Conservation (phyloP, 2,329 filamentous ascomycete genomes). For the Fusarium pilosicola region DNA sequence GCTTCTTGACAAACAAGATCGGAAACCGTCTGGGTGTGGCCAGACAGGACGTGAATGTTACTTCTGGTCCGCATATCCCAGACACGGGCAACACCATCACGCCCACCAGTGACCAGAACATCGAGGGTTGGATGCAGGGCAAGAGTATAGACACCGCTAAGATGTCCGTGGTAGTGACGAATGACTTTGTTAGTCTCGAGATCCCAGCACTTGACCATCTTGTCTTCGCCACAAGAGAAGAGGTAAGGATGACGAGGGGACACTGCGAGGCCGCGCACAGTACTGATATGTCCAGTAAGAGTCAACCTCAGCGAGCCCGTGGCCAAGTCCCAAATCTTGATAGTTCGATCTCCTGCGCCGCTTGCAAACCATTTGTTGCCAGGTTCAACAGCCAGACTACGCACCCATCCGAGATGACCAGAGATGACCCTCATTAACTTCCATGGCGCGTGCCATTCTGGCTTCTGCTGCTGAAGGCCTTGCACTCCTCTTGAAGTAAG, state of each 20-base stretch:
- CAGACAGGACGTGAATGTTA: slow-evolving; percentile 92
- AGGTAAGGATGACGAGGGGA: slow-evolving; percentile 95
- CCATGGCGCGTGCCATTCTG: slow-evolving; percentile 98
- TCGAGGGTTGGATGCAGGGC: slow-evolving; percentile 94
- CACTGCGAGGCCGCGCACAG: slow-evolving; percentile 89
- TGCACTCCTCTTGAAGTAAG: slow-evolving; percentile 46
- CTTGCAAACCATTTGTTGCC: slow-evolving; percentile 98
- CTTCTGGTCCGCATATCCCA: slow-evolving; percentile 99
- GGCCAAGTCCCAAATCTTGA: slow-evolving; percentile 98
- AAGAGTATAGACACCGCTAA: slow-evolving; percentile 94
- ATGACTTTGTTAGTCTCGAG: slow-evolving; percentile 99
- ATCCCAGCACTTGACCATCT: slow-evolving; percentile 99
- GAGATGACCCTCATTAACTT: slow-evolving; percentile 98
- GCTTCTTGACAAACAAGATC: slow-evolving; percentile 94
- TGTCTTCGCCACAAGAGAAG: slow-evolving; percentile 98
- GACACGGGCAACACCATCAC: slow-evolving; percentile 92
- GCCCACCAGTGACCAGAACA: slow-evolving; percentile 91
- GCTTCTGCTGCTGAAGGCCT: slow-evolving; percentile 65
- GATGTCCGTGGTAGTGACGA: slow-evolving; percentile 94
- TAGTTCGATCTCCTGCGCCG: slow-evolving; percentile 93
- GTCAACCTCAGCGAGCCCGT: slow-evolving; percentile 86
- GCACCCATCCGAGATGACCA: slow-evolving; percentile 95
- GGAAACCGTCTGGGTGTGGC: slow-evolving; percentile 90
- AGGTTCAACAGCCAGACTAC: slow-evolving; percentile 88
- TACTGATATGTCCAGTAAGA: slow-evolving; percentile 93